Evolutionary conservation across 257 asterid species (phyloP).

Genomic region (Plectranthus barbatus): DNA sequence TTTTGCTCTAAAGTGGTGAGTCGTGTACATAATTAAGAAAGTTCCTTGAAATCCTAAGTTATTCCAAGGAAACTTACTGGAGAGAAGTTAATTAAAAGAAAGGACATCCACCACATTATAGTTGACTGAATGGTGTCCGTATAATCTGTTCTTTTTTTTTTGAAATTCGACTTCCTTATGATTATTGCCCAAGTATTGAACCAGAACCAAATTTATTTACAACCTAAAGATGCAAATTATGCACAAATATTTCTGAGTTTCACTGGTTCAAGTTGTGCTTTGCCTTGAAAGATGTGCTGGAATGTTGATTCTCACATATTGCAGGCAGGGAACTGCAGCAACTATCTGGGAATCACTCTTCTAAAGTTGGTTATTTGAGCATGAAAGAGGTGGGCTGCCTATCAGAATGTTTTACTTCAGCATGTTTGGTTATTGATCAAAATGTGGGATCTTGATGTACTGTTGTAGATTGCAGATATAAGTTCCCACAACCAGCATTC

Average conservation of each 20-base stretch:
- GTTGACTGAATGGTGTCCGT: neutral
- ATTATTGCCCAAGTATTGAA: neutral
- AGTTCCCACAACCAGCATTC: slow-evolving; percentile 39
- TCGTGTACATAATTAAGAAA: neutral
- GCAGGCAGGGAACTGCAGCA: slow-evolving; percentile 97
- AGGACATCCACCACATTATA: too few relatives aligned
- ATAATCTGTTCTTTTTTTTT: neutral
- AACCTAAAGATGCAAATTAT: slow-evolving; percentile 2
- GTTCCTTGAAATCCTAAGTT: neutral
- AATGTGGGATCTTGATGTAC: slow-evolving; percentile 20
- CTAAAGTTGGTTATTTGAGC: slow-evolving; percentile 70
- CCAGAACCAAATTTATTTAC: neutral
- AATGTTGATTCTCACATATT: slow-evolving; percentile 75
- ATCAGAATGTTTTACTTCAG: slow-evolving; percentile 1
- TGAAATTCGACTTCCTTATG: neutral
- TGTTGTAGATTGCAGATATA: slow-evolving; percentile 59
- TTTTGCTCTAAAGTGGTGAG: neutral
- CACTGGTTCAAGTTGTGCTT: slow-evolving; percentile 14
- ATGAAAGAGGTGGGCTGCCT: slow-evolving; percentile 60
- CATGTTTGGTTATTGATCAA: slow-evolving; percentile 12
- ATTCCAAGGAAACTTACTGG: neutral
- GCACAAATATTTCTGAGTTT: neutral
- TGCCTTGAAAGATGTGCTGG: slow-evolving; percentile 28
- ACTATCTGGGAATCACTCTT: slow-evolving; percentile 62
- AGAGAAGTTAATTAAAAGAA: slow-evolving; percentile 1